Conservation (phyloP, 129 eudicot species). For the Heracleum sosnowskyi region DNA sequence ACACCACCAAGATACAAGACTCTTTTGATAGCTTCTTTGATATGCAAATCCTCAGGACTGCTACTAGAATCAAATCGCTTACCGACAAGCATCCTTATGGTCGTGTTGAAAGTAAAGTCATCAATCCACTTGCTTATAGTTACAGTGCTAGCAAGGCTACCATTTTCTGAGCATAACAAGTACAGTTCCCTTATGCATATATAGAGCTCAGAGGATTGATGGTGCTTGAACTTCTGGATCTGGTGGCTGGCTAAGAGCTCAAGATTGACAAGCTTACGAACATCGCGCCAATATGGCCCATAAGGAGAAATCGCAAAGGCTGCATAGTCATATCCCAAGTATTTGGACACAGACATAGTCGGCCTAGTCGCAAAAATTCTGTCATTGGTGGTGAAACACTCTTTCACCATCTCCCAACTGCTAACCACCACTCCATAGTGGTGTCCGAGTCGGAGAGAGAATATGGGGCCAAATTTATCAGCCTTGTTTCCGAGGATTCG, state of each 20-base stretch:
- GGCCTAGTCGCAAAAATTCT: conserved; percentile 43
- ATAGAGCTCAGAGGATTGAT: conserved; percentile 36
- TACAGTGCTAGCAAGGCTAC: conserved; percentile 1
- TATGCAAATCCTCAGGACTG: conserved; percentile 15
- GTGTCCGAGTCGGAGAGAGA: conserved; percentile 46
- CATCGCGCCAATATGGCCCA: conserved; percentile 57
- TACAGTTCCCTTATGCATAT: conserved; percentile 19
- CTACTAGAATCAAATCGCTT: conserved; percentile 32
- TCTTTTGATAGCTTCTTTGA: conserved; percentile 41
- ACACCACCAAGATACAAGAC: conserved; percentile 52
- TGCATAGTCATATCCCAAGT: conserved; percentile 40
- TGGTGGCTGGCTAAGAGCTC: conserved; percentile 39
- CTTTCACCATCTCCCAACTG: conserved; percentile 36
- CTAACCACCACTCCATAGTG: conserved; percentile 49
- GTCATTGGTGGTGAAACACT: conserved; percentile 58
- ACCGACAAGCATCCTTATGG: conserved; percentile 36
- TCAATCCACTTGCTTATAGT: conserved; percentile 37
- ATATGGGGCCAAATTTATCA: conserved; percentile 39
- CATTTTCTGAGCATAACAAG: conserved; percentile 11
- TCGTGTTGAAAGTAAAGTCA: conserved; percentile 34
- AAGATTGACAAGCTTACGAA: conserved; percentile 44
- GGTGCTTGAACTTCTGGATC: conserved; percentile 32
- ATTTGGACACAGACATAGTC: conserved; percentile 35
- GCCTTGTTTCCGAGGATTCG: conserved; percentile 44
- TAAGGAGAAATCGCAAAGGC: conserved; percentile 46